Evolutionary conservation across 106 monocot species (phyloP), one percentile per base, ranked within the genome.

Genomic region (Apostasia ramifera): DNA sequence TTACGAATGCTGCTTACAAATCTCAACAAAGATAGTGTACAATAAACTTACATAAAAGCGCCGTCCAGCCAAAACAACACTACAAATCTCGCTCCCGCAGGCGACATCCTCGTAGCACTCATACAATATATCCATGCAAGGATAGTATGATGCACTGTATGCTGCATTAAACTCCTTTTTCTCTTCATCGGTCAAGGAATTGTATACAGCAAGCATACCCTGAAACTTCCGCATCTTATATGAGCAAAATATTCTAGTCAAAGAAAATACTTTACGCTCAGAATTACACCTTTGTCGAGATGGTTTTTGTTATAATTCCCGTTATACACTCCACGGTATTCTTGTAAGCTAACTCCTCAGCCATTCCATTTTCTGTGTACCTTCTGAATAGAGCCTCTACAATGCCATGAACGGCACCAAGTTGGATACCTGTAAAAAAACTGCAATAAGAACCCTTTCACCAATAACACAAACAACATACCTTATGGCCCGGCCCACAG

Each of bases 31-130:
- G 60, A 53, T 44, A 8, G 51, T 44, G 40, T 44, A 53, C n/a
- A 44, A 53, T 53, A 6, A 67, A 52, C 81, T 78, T 71, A 94
- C 89, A 70, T 82, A 76, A 66, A 94, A 94, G 55, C 90, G 81
- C 8, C 87, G 77, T 3, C 94, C 94, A 69, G 94, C 94, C 53
- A 91, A 71, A 55, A 95, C 88, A 66, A 88, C 91, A 71, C 94
- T 91, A 40, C 82, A 83, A 50, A 91, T 94, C 77, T 91, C 91
- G 73, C 74, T 94, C 52, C 91, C 83, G 79, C 53, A 77, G 10
- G 91, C 91, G 68, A 95, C 90, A 70, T 91, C 91, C 74, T 88
- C 88, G 48, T 88, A 88, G 75, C 94, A 88, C 77, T 95, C 91
- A 15, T 86, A 95, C 55, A 91, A 59, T 59, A 95, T 95, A 71